Base-by-base conservation (phyloP, 495 filamentous ascomycete species). In the Penicillium robsamsonii region DNA sequence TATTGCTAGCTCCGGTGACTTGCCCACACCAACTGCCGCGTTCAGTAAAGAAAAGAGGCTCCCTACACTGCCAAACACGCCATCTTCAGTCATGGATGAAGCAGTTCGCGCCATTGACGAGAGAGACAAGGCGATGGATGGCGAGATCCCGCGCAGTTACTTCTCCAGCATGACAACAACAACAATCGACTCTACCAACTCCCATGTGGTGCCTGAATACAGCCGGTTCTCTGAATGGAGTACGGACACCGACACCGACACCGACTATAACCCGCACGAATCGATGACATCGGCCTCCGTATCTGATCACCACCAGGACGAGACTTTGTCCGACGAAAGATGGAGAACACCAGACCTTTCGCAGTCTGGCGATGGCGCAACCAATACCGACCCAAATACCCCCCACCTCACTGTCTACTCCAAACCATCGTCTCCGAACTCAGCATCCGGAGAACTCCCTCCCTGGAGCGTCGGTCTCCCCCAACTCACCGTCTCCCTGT, bases 171-270 rank as follows among this genome's bases (percentile, higher is more conserved):
- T 74, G 55, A 78, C 69, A 20, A 71, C 71, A 27, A 73, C 66
- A 2, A 73, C 75, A 42, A 70, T 70, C 25, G 75, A 71, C 10
- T 73, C 71, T 22, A 61, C 50, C 17, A 49, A 57, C 20, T 62
- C 65, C 4, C 58, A 62, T 11, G 65, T 68, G 5, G 18, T 59
- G 7, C 62, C 55, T 12, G 73, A 79, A 44, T 59, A 51, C 53
- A 79, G 75, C 50, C 75, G 67, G n/a, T 79, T 79, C 50, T 79
- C 76, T 0, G 71, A 77, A 65, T 79, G 76, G 76, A 76, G 74
- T 47, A 71, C 73, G 4, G 72, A 76, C 42, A 75, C 66, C 7
- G 74, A 76, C 42, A 75, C 66, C 7, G 74, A 75, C 8, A 50
- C 53, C 18, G 55, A 68, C 13, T 57, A 68, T 27, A 58, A 67